Evolutionary conservation across 2,329 filamentous ascomycete species (phyloP).

Genomic region (Tricladium varicosporioides): DNA sequence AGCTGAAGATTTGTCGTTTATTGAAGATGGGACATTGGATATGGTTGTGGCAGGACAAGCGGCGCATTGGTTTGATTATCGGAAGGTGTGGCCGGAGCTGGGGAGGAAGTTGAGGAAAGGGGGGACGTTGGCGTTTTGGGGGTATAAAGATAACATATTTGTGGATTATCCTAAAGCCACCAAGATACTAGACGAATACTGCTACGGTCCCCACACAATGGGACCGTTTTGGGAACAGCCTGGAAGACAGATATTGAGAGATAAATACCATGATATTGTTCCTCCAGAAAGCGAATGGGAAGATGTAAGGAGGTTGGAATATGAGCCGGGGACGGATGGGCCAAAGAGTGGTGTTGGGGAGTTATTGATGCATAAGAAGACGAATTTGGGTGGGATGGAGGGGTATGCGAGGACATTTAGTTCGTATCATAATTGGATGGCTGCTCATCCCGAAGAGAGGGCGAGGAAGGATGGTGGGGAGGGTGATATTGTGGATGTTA

Average conservation of each 20-base stretch:
- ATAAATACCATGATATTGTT: slow-evolving; percentile 48
- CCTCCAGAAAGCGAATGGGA: slow-evolving; percentile 51
- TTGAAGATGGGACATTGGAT: slow-evolving; percentile 51
- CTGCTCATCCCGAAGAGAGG: slow-evolving; percentile 49
- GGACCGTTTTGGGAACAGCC: slow-evolving; percentile 61
- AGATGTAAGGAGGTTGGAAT: slow-evolving; percentile 51
- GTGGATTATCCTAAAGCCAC: slow-evolving; percentile 52
- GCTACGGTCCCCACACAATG: slow-evolving; percentile 54
- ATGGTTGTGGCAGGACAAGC: slow-evolving; percentile 51
- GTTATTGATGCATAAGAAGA: slow-evolving; percentile 50
- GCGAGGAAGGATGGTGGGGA: slow-evolving; percentile 51
- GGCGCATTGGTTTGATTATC: slow-evolving; percentile 66
- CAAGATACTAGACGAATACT: slow-evolving; percentile 51
- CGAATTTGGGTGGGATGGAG: slow-evolving; percentile 57
- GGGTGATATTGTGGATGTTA: slow-evolving; percentile 60
- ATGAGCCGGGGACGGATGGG: slow-evolving; percentile 50
- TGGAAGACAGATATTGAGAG: slow-evolving; percentile 53
- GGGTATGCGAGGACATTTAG: slow-evolving; percentile 62
- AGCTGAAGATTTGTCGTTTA: slow-evolving; percentile 53
- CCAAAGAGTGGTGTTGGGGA: slow-evolving; percentile 39
- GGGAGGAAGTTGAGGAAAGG: slow-evolving; percentile 50
- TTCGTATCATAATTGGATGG: slow-evolving; percentile 56
- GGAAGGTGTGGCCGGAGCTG: slow-evolving; percentile 53
- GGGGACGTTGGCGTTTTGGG: slow-evolving; percentile 63
- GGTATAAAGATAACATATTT: slow-evolving; percentile 63